Base-by-base conservation (phyloP, 345 rosid species). In the Lepidium didymum region DNA sequence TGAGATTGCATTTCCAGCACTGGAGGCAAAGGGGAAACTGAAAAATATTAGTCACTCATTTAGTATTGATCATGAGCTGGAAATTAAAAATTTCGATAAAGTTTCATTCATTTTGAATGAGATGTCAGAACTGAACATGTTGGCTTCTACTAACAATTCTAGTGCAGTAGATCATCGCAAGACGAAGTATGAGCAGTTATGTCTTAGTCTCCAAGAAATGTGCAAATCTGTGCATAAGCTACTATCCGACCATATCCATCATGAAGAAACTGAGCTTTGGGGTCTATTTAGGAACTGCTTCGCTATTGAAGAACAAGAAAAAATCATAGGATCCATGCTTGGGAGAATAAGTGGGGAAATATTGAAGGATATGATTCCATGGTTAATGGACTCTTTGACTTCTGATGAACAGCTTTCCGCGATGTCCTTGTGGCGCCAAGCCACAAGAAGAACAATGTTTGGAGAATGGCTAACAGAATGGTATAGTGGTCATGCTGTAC, bases 231-330 rank as follows among this genome's bases (percentile, higher is more conserved):
- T 85, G 82, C 86, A 90, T 8, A 84, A 77, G 78, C 18, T 88
- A 74, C 58, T 92, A 55, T 83, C 82, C 11, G 91, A 85, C 49
- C 98, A 88, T 77, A 61, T 86, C 64, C 81, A 63, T 21, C 84
- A 75, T 27, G 96, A 92, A 84, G 96, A 90, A 81, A 78, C 74
- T 51, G 90, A 89, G 76, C 86, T 90, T 4, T 88, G 93, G 96
- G 79, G 90, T 36, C 59, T 86, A 4, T 84, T 85, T 61, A 80
- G 86, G 74, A 79, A 88, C 75, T 81, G 79, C 56, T 86, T 90
- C 34, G 65, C 81, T 13, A 74, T 74, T 49, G 76, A 79, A 73
- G 98, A 92, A 79, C 98, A 90, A 64, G 96, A 92, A 69, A 92
- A 78, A 74, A 79, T 92, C 63, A 75, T 88, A 41, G 87, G 83